Evolutionary conservation across 1,284 basidiomycete genomes (phyloP).

Genomic region (Salmacisia buchloeana): DNA sequence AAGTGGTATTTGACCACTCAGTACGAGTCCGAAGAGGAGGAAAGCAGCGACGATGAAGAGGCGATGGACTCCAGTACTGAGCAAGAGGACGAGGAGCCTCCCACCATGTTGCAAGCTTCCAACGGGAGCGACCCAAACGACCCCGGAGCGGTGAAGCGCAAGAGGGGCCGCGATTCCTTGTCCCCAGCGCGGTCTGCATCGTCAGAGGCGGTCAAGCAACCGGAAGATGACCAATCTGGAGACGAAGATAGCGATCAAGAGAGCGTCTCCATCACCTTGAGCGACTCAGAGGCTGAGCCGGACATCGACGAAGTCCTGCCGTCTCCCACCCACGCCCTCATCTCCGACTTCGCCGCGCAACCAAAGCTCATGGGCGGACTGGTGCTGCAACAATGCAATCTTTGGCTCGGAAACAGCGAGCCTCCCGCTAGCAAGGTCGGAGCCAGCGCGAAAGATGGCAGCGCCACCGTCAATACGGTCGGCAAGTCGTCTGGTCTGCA

Average conservation of each 20-base stretch:
- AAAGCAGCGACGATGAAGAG: slow-evolving; percentile 14
- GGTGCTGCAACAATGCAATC: slow-evolving; percentile 48
- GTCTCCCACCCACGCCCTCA: slow-evolving; percentile 36
- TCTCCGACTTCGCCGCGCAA: slow-evolving; percentile 39
- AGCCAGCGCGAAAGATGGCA: background rate
- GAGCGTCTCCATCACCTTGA: background rate
- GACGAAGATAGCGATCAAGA: background rate
- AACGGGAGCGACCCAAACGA: too few species aligned
- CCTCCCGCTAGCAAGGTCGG: too few species aligned
- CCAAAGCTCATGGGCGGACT: slow-evolving; percentile 40
- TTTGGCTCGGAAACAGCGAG: slow-evolving; percentile 45
- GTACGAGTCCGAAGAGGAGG: slow-evolving; percentile 30
- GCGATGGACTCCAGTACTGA: slow-evolving; percentile 14
- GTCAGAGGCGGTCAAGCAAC: background rate
- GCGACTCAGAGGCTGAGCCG: background rate
- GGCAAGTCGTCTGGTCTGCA: slow-evolving; percentile 43
- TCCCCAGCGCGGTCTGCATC: too few species aligned
- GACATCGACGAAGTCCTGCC: slow-evolving; percentile 37
- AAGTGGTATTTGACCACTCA: slow-evolving; percentile 48
- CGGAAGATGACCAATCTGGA: background rate
- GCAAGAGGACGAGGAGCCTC: slow-evolving; percentile 8
- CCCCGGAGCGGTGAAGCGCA: too few species aligned
- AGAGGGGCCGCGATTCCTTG: too few species aligned
- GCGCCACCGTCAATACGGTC: too few species aligned
- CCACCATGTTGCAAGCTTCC: too few species aligned